Conservation (phyloP, 805 yeast species). For the Pichia pseudocactophila region DNA sequence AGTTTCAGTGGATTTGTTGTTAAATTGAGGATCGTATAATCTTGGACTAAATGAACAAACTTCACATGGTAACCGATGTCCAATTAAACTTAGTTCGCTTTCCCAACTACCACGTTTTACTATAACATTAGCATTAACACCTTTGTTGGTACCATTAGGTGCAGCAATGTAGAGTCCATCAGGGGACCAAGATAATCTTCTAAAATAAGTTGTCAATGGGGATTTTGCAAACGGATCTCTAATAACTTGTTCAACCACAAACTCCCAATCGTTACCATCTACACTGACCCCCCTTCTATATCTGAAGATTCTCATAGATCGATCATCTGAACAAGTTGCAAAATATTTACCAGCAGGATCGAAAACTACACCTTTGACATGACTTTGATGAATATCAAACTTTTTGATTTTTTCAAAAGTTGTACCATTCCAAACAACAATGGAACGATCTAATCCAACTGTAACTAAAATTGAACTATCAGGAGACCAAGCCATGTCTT, state of each 20-base stretch:
- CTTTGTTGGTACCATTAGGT: constrained; percentile 81
- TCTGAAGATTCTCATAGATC: constrained; percentile 80
- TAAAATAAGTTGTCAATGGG: constrained; percentile 85
- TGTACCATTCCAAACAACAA: constrained; percentile 87
- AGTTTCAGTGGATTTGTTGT: constrained; percentile 29
- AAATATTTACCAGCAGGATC: constrained; percentile 98
- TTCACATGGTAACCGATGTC: constrained; percentile 82
- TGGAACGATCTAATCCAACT: constrained; percentile 89
- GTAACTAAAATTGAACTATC: constrained; percentile 85
- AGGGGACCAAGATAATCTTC: constrained; percentile 84
- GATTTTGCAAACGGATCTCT: constrained; percentile 80
- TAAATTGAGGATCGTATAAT: constrained; percentile 34
- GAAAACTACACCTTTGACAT: constrained; percentile 92
- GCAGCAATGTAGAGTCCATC: constrained; percentile 83
- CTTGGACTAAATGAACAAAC: constrained; percentile 71
- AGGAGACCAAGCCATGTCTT: constrained; percentile 97
- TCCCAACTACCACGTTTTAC: constrained; percentile 77
- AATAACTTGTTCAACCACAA: constrained; percentile 77
- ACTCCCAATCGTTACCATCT: constrained; percentile 60
- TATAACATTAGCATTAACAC: constrained; percentile 64
- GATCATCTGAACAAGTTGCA: constrained; percentile 94
- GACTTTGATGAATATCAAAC: constrained; percentile 88
- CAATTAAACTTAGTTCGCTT: constrained; percentile 62
- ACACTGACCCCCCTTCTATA: constrained; percentile 61
- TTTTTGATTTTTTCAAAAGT: constrained; percentile 86